Evolutionary conservation across 352 stramenopile genomes (phyloP), one percentile per base, ranked within the genome.

Genomic region (Phytophthora chlamydospora): DNA sequence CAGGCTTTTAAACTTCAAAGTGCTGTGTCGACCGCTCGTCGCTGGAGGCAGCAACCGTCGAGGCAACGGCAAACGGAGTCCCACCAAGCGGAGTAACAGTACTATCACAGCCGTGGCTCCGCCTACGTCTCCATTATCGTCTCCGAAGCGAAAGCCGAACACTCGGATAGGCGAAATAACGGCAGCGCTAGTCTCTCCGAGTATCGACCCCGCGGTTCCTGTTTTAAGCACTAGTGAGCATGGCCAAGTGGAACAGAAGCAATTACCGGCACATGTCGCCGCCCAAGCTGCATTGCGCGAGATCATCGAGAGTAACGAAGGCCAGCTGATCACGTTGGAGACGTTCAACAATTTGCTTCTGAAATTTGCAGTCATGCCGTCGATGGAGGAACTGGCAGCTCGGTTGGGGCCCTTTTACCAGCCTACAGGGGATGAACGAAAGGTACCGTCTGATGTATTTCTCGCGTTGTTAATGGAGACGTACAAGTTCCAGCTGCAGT

Each of bases 371-470:
- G 50, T 76, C 3, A 19, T 40, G 0, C 70, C 78, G 2, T 66
- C 63, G 0, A 0, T 24, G 0, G 62, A 76, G 0, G 81, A 90
- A 36, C 53, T 90, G 0, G 29, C 38, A 1, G 48, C 51, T 4
- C 71, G 64, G 3, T 45, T 88, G 1, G 78, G 76, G 2, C 39
- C 68, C 2, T 88, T 89, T 47, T 90, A 87, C 43, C 73, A 64
- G 14, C 52, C 75, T 32, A 87, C 68, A 12, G 77, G 76, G 3
- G 77, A 89, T n/a, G 78, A 90, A 36, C 68, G 62, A 6, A 87
- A 89, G 38, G 45, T 90, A 14, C 53, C 77, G 2, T 35, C 71
- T 9, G 76, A 85, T 14, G 57, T 90, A 3, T 85, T 84, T 24
- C 62, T 88, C 4, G 61, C 71, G 4, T 50, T 90, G 0, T 33